Evolutionary conservation across 1,139 yeast species (phyloP).

Genomic region (Debaryomyces sp.): DNA sequence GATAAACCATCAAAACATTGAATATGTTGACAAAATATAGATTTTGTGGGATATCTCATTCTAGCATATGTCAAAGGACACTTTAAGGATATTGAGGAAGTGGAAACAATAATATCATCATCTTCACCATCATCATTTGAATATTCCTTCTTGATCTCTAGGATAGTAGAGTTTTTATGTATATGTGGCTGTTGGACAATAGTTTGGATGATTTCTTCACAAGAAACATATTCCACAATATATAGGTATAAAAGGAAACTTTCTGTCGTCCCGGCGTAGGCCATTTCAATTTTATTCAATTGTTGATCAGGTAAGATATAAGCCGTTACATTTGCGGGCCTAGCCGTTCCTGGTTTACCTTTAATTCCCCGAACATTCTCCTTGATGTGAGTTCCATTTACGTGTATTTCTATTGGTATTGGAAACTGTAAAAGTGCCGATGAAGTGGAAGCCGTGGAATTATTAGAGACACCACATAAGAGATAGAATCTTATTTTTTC

Average conservation of each 20-base stretch:
- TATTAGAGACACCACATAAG: slow-evolving; percentile 47
- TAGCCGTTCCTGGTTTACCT: slow-evolving; percentile 62
- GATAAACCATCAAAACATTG: slow-evolving; percentile 72
- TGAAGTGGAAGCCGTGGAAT: slow-evolving; percentile 24
- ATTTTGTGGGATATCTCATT: slow-evolving; percentile 62
- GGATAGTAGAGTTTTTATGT: slow-evolving; percentile 46
- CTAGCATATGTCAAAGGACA: slow-evolving; percentile 69
- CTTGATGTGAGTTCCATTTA: slow-evolving; percentile 49
- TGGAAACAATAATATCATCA: slow-evolving; percentile 59
- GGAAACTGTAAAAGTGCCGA: slow-evolving; percentile 59
- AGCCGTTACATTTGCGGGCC: slow-evolving; percentile 65
- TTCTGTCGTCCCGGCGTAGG: slow-evolving; percentile 54
- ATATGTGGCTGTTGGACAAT: slow-evolving; percentile 47
- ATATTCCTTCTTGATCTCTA: slow-evolving; percentile 38
- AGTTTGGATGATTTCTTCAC: slow-evolving; percentile 34
- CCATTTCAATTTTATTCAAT: slow-evolving; percentile 47
- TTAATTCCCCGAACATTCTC: slow-evolving; percentile 63
- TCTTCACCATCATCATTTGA: slow-evolving; percentile 43
- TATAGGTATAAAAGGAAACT: slow-evolving; percentile 53
- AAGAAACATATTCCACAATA: slow-evolving; percentile 51
- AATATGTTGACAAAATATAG: slow-evolving; percentile 63
- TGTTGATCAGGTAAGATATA: slow-evolving; percentile 31
- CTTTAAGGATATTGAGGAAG: slow-evolving; percentile 56
- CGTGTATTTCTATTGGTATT: slow-evolving; percentile 54
- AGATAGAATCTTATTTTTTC: slow-evolving; percentile 40